Base-by-base conservation (phyloP, 805 yeast genomes). In the Vanderwaltozyma verrucispora region DNA sequence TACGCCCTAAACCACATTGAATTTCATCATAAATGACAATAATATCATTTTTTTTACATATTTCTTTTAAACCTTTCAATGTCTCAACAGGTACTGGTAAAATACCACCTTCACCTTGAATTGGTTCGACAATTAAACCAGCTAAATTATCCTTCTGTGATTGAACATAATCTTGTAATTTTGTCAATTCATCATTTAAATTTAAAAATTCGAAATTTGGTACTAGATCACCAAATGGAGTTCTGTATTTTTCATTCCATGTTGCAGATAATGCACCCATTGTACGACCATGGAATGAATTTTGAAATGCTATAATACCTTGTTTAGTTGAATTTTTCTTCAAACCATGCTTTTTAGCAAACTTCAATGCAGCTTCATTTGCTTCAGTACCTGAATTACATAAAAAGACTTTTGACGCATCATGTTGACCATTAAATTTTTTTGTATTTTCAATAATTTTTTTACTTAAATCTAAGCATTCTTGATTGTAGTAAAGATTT, bases 41-140 rank as follows among this genome's bases (percentile, higher is more conserved):
- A 10, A 83, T 94, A 38, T 81, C 76, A 48, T 79, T 69, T 39
- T 77, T 70, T 39, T 65, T 63, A 57, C 96, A 85, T 39, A 82
- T 62, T 49, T 72, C 60, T 48, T 80, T 78, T 56, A 89, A 64
- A 35, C 74, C 75, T 4, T 67, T 54, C 44, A 89, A 67, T 54
- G 84, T 87, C 30, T 77, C 83, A 0, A 62, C 48, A 28, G 72
- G 68, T 41, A 85, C 72, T 16, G 80, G 75, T 52, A 77, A 75
- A 15, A 89, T 79, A 40, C 98, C 98, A 40, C 98, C 97, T 65
- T 89, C 98, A 48, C 97, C 98, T 67, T 92, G 98, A 41, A 92
- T 80, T 17, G 98, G 98, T 63, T 92, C 98, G 28, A 92, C 78
- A 39, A 92, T 92, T 23, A 92, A 92, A 37, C 88, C 98, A 49